Evolutionary conservation across 768 basidiomycete genomes (phyloP).

Genomic region (Tricholoma sp.): DNA sequence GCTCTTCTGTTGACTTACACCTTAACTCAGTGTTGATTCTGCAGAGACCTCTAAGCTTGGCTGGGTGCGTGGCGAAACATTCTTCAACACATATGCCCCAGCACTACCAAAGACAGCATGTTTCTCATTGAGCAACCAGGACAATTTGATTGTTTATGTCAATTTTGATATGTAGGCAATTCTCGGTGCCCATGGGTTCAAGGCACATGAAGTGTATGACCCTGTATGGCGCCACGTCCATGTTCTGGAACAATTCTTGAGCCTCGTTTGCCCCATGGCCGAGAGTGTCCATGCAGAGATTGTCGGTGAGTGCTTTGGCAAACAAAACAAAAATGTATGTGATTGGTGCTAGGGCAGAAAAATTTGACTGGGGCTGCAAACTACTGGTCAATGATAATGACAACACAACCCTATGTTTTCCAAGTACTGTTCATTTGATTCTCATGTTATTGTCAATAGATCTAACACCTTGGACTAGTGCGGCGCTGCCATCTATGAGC

Average conservation of each 20-base stretch:
- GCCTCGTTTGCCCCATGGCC: slow-evolving; percentile 22
- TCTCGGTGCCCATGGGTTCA: slow-evolving; percentile 21
- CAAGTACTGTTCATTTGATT: too few species aligned
- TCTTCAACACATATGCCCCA: slow-evolving; percentile 17
- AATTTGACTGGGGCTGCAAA: too few species aligned
- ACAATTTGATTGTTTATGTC: too few species aligned
- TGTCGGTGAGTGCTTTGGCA: slow-evolving; percentile 14
- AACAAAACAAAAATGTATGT: too few species aligned
- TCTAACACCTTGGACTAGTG: too few species aligned
- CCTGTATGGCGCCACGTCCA: slow-evolving; percentile 20
- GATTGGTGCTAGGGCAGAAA: too few species aligned
- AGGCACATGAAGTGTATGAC: slow-evolving; percentile 17
- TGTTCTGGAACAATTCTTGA: too few species aligned
- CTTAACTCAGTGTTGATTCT: slow-evolving; percentile 13
- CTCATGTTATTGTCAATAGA: too few species aligned
- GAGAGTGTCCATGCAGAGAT: slow-evolving; percentile 14
- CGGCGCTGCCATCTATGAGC: too few species aligned
- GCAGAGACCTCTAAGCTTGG: slow-evolving; percentile 18
- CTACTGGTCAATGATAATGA: too few species aligned
- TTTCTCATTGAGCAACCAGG: background rate
- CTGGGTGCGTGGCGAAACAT: slow-evolving; percentile 18
- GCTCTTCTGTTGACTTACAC: background rate
- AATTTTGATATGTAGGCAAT: too few species aligned
- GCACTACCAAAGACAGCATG: slow-evolving; percentile 18
- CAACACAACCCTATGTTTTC: slow-evolving; percentile 16